phyloP scores from a whole-genome alignment of 2,329 filamentous ascomycete species.

The Scleromitrula shiraiana region DNA sequence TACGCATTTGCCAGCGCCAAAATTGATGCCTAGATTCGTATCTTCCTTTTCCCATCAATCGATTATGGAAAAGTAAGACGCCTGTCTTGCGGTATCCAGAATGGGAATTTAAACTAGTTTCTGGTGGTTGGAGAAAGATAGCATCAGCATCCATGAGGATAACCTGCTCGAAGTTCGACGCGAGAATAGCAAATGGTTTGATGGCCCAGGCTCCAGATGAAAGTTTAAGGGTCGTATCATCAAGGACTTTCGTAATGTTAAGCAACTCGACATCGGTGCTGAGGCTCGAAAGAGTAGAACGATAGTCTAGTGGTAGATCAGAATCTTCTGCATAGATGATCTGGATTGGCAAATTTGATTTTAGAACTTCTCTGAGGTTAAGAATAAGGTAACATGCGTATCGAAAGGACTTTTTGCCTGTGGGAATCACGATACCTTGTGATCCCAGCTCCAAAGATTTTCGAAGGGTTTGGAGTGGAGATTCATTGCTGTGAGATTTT shows the following conservation, averaged over 20 bases:
- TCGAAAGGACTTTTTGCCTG: neutral
- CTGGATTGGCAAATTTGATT: neutral
- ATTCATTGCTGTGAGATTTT: neutral
- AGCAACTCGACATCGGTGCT: conserved; percentile 6
- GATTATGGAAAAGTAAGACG: conserved; percentile 35
- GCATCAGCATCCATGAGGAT: conserved; percentile 35
- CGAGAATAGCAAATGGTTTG: conserved; percentile 35
- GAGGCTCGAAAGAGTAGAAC: neutral
- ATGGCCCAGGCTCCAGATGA: conserved; percentile 30
- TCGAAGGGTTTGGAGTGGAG: neutral
- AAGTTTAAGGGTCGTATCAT: conserved; percentile 1
- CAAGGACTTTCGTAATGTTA: conserved; percentile 3
- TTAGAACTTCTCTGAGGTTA: neutral
- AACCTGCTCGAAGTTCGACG: conserved; percentile 32
- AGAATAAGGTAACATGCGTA: conserved; percentile 1
- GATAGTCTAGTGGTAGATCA: neutral
- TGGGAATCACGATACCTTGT: neutral
- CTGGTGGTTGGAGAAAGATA: conserved; percentile 33
- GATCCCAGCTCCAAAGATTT: neutral
- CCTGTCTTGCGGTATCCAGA: conserved; percentile 29
- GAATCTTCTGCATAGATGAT: neutral
- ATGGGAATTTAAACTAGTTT: conserved; percentile 28
- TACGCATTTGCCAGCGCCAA: conserved; percentile 33
- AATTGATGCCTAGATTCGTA: conserved; percentile 33
- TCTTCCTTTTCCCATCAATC: conserved; percentile 21